Evolutionary conservation across 1,139 yeast genomes (phyloP).

Genomic region (Hanseniaspora sp.): DNA sequence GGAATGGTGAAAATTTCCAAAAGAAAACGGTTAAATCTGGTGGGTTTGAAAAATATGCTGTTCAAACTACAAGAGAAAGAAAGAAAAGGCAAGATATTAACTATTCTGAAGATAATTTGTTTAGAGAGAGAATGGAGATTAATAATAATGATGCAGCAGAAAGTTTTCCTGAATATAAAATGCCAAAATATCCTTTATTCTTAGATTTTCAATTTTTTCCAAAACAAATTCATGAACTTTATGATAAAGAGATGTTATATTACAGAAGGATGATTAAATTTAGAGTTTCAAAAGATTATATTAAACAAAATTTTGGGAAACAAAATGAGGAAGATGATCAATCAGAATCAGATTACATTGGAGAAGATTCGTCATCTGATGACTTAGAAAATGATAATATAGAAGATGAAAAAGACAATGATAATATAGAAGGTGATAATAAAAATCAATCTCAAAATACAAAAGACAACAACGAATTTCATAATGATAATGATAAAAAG

Average conservation of each 20-base stretch:
- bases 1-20: conserved; percentile 94
- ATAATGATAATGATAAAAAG: conserved; percentile 48
- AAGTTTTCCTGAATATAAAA: conserved; percentile 29
- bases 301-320: conserved; percentile 26
- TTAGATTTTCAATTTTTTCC: conserved; percentile 90
- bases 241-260: conserved; percentile 68
- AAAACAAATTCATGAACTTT: conserved; percentile 46
- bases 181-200: conserved; percentile 61
- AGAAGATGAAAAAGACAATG: conserved; percentile 21
- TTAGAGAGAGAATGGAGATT: conserved; percentile 56
- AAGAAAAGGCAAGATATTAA: conserved; percentile 83
- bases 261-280: conserved; percentile 65
- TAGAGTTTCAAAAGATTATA: conserved; percentile 48
- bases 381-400: conserved; percentile 23
- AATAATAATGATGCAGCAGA: conserved; percentile 15
- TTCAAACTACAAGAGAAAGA: conserved; percentile 87
- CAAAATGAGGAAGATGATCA: conserved; percentile 30
- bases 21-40: conserved; percentile 41
- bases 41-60: conserved; percentile 36
- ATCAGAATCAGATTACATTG: conserved; percentile 24
- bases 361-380: conserved; percentile 27
- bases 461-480: conserved; percentile 21
- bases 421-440: neutral
- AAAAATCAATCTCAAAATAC: neutral
- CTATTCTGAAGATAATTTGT: conserved; percentile 77